Evolutionary conservation across 495 filamentous ascomycete species (phyloP).

Genomic region (Lepraria neglecta): DNA sequence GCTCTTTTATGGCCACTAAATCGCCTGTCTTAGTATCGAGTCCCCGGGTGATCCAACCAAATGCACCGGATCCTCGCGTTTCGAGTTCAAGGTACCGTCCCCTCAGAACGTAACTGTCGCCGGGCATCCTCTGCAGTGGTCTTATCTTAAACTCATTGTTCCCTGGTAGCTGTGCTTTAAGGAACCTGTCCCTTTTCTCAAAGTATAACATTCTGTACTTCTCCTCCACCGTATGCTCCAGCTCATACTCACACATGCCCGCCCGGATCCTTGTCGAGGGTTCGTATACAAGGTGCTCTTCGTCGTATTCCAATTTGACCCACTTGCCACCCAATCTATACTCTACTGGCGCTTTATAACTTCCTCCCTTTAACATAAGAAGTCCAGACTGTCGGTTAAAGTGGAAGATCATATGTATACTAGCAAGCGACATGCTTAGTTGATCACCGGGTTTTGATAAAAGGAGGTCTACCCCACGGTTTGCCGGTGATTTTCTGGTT

Average conservation of each 20-base stretch:
- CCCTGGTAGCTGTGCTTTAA: conserved; percentile 1
- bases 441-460: conserved; percentile 9
- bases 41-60: conserved; percentile 11
- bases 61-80: conserved; percentile 7
- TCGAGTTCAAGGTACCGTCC: conserved; percentile 11
- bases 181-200: conserved; percentile 1
- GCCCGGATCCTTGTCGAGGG: conserved; percentile 1
- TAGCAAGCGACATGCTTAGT: conserved; percentile 6
- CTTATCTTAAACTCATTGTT: background rate
- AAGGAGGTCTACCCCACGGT: conserved; percentile 14
- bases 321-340: conserved; percentile 4
- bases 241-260: conserved; percentile 8
- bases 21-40: conserved; percentile 12
- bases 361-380: conserved; percentile 6
- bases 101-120: conserved; percentile 10
- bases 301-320: conserved; percentile 5
- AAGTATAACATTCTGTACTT: conserved; percentile 6
- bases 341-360: background rate
- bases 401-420: conserved; percentile 13
- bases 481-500: conserved; percentile 7
- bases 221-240: conserved; percentile 7
- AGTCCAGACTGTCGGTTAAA: conserved; percentile 8
- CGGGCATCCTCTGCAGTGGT: conserved; percentile 12
- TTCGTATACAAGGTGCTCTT: conserved; percentile 7
- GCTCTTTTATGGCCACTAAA: conserved; percentile 8